These are phyloP conservation scores for Dichomitus squalens DNA, from an alignment of 1,284 basidiomycete genomes.

Conservation along the genomic window DNA sequence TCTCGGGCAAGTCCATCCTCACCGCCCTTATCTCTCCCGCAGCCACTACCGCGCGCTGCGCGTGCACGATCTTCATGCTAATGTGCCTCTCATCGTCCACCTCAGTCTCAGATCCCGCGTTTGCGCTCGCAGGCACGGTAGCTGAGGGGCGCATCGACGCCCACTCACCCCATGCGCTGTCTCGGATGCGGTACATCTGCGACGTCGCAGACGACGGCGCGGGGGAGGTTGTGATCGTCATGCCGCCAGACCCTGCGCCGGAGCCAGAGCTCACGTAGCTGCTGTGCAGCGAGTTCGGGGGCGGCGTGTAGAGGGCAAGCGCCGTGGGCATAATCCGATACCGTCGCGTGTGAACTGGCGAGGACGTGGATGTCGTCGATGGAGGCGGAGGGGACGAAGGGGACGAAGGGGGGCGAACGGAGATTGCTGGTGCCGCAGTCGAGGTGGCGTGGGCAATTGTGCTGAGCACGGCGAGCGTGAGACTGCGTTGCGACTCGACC, in stretches of 20 bases:
- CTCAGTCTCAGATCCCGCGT: neutral
- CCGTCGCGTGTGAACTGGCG: neutral
- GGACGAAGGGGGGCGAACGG: too few relatives aligned
- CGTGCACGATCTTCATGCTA: neutral
- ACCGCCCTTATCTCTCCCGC: neutral
- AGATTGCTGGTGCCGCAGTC: neutral
- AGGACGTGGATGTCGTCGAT: neutral
- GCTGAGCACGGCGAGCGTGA: neutral
- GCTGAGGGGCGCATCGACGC: neutral
- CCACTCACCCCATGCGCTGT: neutral
- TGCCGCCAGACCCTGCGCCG: neutral
- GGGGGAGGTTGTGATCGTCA: neutral
- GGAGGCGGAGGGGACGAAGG: neutral
- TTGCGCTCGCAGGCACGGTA: neutral
- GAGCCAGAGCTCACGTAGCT: neutral
- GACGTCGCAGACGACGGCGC: constrained; percentile 4
- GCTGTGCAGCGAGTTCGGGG: neutral
- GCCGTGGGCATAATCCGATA: neutral
- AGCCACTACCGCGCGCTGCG: neutral
- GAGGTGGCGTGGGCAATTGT: neutral
- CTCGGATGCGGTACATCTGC: neutral
- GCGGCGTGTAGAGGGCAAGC: neutral
- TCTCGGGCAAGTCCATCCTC: neutral
- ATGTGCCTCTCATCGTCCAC: neutral
- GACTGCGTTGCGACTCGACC: neutral